These are phyloP conservation scores for Zostera marina DNA, from an alignment of 116 monocot genomes.

Conservation along the genomic window DNA sequence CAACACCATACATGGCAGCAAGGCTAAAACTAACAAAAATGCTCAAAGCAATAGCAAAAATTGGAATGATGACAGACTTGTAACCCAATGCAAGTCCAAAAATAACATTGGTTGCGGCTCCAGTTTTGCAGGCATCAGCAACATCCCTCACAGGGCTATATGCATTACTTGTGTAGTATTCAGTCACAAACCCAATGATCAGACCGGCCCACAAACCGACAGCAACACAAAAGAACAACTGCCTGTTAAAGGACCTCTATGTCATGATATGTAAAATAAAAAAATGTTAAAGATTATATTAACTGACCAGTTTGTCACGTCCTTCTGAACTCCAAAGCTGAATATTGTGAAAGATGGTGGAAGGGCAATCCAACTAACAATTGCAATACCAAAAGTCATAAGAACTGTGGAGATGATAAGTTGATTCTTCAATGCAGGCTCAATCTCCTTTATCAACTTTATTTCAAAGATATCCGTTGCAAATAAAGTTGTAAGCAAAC, in stretches of 20 bases:
- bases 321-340: constrained; percentile 50
- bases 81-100: constrained; percentile 21
- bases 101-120: constrained; percentile 33
- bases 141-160: constrained; percentile 26
- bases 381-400: constrained; percentile 43
- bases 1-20: constrained; percentile 26
- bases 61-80: constrained; percentile 26
- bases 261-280: background rate
- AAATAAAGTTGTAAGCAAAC: constrained; percentile 40
- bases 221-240: constrained; percentile 53
- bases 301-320: constrained; percentile 33
- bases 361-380: constrained; percentile 39
- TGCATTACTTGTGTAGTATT: constrained; percentile 59
- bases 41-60: constrained; percentile 22
- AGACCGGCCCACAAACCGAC: constrained; percentile 47
- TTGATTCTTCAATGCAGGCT: constrained; percentile 39
- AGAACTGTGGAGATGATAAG: constrained; percentile 36
- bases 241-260: constrained; percentile 18
- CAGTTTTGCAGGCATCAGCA: constrained; percentile 22
- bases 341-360: constrained; percentile 40
- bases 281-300: background rate
- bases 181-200: constrained; percentile 46
- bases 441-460: constrained; percentile 35
- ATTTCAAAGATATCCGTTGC: constrained; percentile 46
- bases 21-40: constrained; percentile 28